phyloP scores from a whole-genome alignment of 257 asterid genomes.

The Leonotis leonurus region DNA sequence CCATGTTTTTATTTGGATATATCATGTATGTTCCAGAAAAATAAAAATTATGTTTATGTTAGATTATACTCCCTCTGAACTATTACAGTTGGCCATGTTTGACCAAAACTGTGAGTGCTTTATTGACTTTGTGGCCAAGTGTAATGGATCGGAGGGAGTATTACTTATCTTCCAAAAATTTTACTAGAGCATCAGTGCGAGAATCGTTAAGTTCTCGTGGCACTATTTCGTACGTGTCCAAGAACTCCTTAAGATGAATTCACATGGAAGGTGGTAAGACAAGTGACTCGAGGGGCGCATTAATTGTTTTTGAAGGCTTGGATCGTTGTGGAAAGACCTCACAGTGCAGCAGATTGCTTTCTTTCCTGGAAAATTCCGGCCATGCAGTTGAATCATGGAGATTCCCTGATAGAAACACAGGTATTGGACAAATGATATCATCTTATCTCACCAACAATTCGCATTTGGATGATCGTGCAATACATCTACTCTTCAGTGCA shows the following conservation, averaged over 20 bases:
- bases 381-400: conserved; percentile 81
- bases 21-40: background rate
- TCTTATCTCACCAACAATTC: conserved; percentile 74
- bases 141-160: too few relatives aligned
- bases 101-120: too few relatives aligned
- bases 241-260: conserved; percentile 42
- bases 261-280: conserved; percentile 54
- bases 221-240: conserved; percentile 29
- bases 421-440: conserved; percentile 92
- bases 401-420: conserved; percentile 89
- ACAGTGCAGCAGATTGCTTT: conserved; percentile 54
- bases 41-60: too few relatives aligned
- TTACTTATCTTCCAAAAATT: conserved; percentile 15
- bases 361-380: conserved; percentile 57
- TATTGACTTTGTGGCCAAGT: too few relatives aligned
- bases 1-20: too few relatives aligned
- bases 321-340: conserved; percentile 93
- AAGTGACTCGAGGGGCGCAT: conserved; percentile 67
- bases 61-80: too few relatives aligned
- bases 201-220: background rate
- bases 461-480: conserved; percentile 75
- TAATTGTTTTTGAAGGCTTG: conserved; percentile 86
- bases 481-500: conserved; percentile 92
- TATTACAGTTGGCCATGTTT: too few relatives aligned
- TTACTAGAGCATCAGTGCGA: background rate